Percentiles rank a stretch among this genome's conserved stretches.
Conservation (phyloP, 495 filamentous ascomycete genomes). For the Talaromyces borbonicus region DNA sequence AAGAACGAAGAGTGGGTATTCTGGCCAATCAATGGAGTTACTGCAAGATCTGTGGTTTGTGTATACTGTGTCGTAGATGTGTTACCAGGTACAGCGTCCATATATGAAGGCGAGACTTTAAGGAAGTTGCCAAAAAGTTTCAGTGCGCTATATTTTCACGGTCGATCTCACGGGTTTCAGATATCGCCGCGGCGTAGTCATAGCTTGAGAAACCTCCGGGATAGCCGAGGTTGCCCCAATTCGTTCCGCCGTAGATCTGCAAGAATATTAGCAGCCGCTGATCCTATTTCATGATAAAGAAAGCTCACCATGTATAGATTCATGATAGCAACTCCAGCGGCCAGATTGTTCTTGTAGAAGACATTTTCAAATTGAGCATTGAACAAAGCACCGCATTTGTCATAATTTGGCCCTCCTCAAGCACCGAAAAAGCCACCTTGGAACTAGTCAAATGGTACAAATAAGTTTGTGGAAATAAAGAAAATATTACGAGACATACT, state of each 20-base stretch:
- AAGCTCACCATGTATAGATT: conserved; percentile 59
- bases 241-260: conserved; percentile 62
- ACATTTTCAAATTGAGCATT: conserved; percentile 66
- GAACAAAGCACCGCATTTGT: conserved; percentile 49
- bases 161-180: conserved; percentile 52
- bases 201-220: conserved; percentile 66
- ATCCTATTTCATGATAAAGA: background rate
- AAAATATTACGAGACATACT: conserved; percentile 18
- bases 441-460: conserved; percentile 31
- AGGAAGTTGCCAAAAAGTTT: conserved; percentile 70
- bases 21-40: conserved; percentile 53
- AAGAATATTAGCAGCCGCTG: background rate
- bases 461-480: background rate
- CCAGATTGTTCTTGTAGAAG: conserved; percentile 71
- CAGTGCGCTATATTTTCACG: conserved; percentile 75
- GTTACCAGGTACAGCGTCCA: conserved; percentile 41
- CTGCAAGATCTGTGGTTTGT: conserved; percentile 38
- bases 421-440: conserved; percentile 70
- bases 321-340: conserved; percentile 49
- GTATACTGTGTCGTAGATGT: conserved; percentile 42
- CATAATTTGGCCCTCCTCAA: conserved; percentile 62
- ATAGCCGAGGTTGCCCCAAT: conserved; percentile 75
- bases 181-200: conserved; percentile 59
- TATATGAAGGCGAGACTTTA: conserved; percentile 56
- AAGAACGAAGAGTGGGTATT: conserved; percentile 48